Percentiles rank a stretch among this genome's conserved stretches.
Evolutionary conservation across 1,284 basidiomycete genomes (phyloP).

Genomic region (Leccinum subrobustum): DNA sequence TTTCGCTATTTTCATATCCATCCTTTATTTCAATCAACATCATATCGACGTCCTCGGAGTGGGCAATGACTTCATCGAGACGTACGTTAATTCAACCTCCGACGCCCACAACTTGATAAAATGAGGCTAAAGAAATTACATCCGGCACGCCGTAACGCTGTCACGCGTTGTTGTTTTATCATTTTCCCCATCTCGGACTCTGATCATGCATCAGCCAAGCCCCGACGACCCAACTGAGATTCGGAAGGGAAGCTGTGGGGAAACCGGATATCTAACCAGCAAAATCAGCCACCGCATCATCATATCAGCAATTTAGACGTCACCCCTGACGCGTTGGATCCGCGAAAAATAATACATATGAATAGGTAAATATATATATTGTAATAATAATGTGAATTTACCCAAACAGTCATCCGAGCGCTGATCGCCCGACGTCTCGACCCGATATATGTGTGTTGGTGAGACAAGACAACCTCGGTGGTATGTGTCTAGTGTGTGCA

Average conservation of each 20-base stretch:
- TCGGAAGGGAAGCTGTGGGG: constrained; percentile 18
- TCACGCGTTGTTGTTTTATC: constrained; percentile 1
- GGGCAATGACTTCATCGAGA: constrained; percentile 25
- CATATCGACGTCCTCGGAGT: constrained; percentile 18
- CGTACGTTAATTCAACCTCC: constrained; percentile 17
- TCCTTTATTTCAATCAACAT: background rate
- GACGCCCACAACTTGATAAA: constrained; percentile 5
- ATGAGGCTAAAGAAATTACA: background rate
- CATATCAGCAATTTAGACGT: constrained; percentile 5
- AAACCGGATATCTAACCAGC: constrained; percentile 2
- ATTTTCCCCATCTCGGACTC: constrained; percentile 25
- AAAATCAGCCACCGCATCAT: background rate
- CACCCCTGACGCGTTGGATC: background rate
- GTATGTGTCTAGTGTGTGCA: background rate
- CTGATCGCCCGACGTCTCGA: constrained; percentile 22
- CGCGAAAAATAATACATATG: background rate
- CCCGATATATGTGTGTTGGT: constrained; percentile 16
- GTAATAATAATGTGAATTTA: background rate
- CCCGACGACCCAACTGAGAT: background rate
- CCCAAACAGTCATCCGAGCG: constrained; percentile 5
- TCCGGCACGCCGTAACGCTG: background rate
- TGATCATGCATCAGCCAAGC: constrained; percentile 18
- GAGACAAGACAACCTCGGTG: background rate
- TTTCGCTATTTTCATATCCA: background rate
- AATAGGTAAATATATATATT: background rate